Evolutionary conservation across 768 basidiomycete species (phyloP), one percentile per base, ranked within the genome.

Genomic region (Naganishia onofrii): DNA sequence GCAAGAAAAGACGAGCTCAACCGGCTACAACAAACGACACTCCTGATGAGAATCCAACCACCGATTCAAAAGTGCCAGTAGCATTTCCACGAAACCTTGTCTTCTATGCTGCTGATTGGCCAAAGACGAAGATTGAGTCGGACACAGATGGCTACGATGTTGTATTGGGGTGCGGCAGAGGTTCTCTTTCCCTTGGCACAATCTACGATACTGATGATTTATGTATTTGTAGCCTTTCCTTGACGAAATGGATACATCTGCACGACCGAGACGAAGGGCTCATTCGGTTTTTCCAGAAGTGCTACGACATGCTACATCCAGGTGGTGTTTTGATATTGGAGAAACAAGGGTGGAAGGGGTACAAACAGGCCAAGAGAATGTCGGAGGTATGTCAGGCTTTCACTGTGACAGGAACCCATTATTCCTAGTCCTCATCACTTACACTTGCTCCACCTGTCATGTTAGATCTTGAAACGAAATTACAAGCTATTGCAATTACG

Each of bases 171-270:
- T 76, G 34, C 63, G 74, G 3, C 6, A 26, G 8, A 44, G 13
- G 15, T 51, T 32, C 12, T 13, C 19, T 19, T 5, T 26, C n/a
- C 13, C 31, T 42, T n/a, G 1, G 19, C 15, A 7, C 12, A 4
- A 26, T 8, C 1, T n/a, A 28, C n/a, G 13, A 23, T 34, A 6
- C n/a, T 48, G 21, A 34, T 44, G 1, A 5, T 28, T 23, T 15
- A n/a, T 34, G 23, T n/a, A 7, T 38, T 36, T 6, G 0, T 67
- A 74, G 75, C 6, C 57, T 76, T 28, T 73, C 72, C 29, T 52
- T 76, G 21, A 70, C 74, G 10, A 76, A 76, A 60, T 76, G 75
- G 75, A 74, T 76, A 28, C 75, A 76, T 56, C 71, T 76, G 7
- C 71, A 76, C 31, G 68, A 73, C 21, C 63, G 65, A n/a, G 75